Evolutionary conservation across 164 flowering plant species (phyloP), one percentile per base, ranked within the genome.

Genomic region (Chloranthus sessilifolius): DNA sequence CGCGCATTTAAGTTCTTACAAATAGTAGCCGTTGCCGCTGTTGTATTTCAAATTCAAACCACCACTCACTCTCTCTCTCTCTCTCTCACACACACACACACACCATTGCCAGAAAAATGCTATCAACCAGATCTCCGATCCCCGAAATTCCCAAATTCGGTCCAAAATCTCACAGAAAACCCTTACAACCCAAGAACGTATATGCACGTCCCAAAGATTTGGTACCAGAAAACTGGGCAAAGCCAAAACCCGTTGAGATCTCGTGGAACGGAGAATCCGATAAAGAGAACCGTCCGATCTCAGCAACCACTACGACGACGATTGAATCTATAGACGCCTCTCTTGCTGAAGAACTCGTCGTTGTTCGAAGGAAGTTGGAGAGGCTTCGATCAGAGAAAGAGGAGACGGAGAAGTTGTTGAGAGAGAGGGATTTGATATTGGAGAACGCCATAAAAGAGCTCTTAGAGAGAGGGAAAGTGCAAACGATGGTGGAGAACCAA

Each of bases 321-420:
- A 44, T 44, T 2, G 75, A 65, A 30, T 27, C 67, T 2, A 14
- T 75, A 38, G 90, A 82, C 45, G 47, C 77, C 2, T 82, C 96
- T 5, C 68, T 88, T 3, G 94, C 86, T 0, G 94, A 85, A 47
- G 94, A 88, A 58, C 77, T 88, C 31, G 70, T 63, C 34, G 86
- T 78, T 24, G 61, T 81, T 15, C 67, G 75, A 63, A 72, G 73
- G 75, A 78, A 67, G 73, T 59, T 24, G 31, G 82, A 82, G 69
- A 53, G 85, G 47, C 27, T 79, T 71, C 79, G 72, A 44, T 2
- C 41, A 34, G 96, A 88, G 9, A 64, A 46, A 46, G 94, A 85
- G 55, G 76, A 55, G 62, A 83, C 89, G 10, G 89, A 83, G 69
- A 70, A 48, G 60, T 56, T 68, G 74, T 49, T 88, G 66, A 64